Evolutionary conservation across 2,329 filamentous ascomycete species (phyloP), one percentile per base, ranked within the genome.

Genomic region (Lecanicillium sp.): DNA sequence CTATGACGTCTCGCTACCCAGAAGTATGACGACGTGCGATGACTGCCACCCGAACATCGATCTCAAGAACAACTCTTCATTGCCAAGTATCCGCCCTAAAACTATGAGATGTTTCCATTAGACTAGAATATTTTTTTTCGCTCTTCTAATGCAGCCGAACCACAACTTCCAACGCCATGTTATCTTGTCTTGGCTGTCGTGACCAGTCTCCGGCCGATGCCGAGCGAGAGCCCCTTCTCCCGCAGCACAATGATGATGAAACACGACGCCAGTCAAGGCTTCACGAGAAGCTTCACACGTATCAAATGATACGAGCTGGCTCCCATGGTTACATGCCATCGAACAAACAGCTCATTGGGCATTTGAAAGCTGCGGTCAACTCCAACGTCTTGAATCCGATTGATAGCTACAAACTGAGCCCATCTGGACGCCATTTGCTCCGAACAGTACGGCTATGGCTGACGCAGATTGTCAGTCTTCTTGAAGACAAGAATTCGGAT

Each of bases 261-360:
- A 94, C 89, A 1, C 64, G 70, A 22, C 66, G 89, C 38, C 85
- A 95, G 70, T 72, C 79, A 34, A 71, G 79, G 51, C 72, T 94
- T 42, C 85, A 90, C 54, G 80, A 90, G 59, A 95, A 95, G 69
- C 74, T 96, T 44, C 90, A 95, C 63, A 82, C 82, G 18, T 95
- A 95, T 56, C 87, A 95, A 68, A 94, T 95, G 83, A 57, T 88
- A 19, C 76, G 85, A 38, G 90, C 90, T 39, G 59, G 95, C 9
- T 75, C 76, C 2, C 77, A 85, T 52, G 90, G 90, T 5, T 95
- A 80, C 61, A 89, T 96, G 83, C 90, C 90, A 33, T 92, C 86
- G 5, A 95, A 85, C 9, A 82, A 92, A 49, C 90, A 96, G 58
- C 56, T 74, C 48, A 83, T 92, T 51, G 68, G 81, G 56, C 88